phyloP scores from a whole-genome alignment of 306 rosid species.

The Rubus parviflorus region DNA sequence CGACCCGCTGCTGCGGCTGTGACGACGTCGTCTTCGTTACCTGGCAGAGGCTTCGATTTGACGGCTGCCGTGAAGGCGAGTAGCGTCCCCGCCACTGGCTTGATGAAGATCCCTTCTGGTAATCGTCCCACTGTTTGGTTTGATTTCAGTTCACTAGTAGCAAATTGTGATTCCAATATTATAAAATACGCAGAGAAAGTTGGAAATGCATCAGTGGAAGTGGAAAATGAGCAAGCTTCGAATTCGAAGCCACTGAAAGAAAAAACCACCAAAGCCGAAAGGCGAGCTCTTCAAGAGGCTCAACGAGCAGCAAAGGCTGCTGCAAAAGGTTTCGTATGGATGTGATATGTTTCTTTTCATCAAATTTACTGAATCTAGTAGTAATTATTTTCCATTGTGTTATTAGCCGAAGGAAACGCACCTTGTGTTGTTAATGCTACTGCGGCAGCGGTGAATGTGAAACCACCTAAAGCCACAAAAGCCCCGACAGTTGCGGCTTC shows the following conservation, averaged over 20 bases:
- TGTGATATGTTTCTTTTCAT: not conserved
- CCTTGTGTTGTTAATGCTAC: slow-evolving; percentile 43
- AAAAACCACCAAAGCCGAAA: slow-evolving; percentile 79
- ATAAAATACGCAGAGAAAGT: slow-evolving; percentile 48
- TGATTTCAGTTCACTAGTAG: not conserved
- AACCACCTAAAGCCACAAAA: slow-evolving; percentile 39
- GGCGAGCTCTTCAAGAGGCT: slow-evolving; percentile 85
- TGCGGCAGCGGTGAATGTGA: slow-evolving; percentile 27
- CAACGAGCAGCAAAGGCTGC: slow-evolving; percentile 87
- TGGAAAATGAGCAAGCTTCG: slow-evolving; percentile 30
- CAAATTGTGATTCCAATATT: not conserved
- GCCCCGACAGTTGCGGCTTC: slow-evolving; percentile 28
- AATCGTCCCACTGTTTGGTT: not conserved
- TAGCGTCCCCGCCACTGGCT: slow-evolving; percentile 53
- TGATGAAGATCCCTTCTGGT: slow-evolving; percentile 61
- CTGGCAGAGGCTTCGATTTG: slow-evolving; percentile 45
- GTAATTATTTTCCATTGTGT: slow-evolving; percentile 7
- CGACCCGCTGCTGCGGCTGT: slow-evolving; percentile 30
- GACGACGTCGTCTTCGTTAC: slow-evolving; percentile 48
- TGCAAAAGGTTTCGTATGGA: slow-evolving; percentile 51
- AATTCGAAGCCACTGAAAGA: slow-evolving; percentile 50
- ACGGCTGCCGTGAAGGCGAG: slow-evolving; percentile 32
- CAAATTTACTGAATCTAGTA: not conserved
- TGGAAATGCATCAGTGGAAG: slow-evolving; percentile 40
- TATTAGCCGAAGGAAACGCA: slow-evolving; percentile 47